A percentile compares a stretch with the other conserved stretches of the same genome.
phyloP scores from a whole-genome alignment of 2,329 filamentous ascomycete genomes.

The Aphanoascus verrucosus region DNA sequence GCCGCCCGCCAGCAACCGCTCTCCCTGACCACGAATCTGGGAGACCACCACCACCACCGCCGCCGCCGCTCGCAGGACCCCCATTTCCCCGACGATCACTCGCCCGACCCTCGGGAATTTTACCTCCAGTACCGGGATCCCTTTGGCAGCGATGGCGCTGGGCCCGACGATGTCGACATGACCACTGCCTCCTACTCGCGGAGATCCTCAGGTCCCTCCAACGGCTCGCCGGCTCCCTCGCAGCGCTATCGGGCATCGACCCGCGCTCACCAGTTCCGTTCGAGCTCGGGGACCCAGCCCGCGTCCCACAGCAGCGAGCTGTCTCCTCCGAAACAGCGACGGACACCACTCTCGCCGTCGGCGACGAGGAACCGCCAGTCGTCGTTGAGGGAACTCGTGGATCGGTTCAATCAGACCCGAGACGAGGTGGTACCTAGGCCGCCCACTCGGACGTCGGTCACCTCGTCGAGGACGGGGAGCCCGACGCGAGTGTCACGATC shows the following conservation, averaged over 20 bases:
- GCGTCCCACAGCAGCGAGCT: slow-evolving; percentile 4
- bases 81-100: slow-evolving; percentile 21
- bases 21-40: slow-evolving; percentile 18
- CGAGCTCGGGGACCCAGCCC: slow-evolving; percentile 23
- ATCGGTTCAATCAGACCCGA: slow-evolving; percentile 60
- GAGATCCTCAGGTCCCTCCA: slow-evolving; percentile 8
- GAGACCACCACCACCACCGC: too few species aligned
- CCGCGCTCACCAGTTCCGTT: slow-evolving; percentile 22
- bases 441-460: slow-evolving; percentile 21
- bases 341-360: slow-evolving; percentile 14
- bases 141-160: slow-evolving; percentile 22
- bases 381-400: slow-evolving; percentile 73
- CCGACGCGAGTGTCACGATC: slow-evolving; percentile 22
- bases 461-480: slow-evolving; percentile 30
- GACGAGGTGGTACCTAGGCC: slow-evolving; percentile 38
- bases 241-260: slow-evolving; percentile 12
- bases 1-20: slow-evolving; percentile 19
- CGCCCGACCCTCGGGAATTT: slow-evolving; percentile 42
- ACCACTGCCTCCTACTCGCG: slow-evolving; percentile 16
- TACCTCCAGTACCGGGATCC: slow-evolving; percentile 38
- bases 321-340: slow-evolving; percentile 17
- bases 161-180: slow-evolving; percentile 17
- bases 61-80: slow-evolving; percentile 18
- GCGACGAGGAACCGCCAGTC: slow-evolving; percentile 39
- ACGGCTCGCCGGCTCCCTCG: slow-evolving; percentile 4